Conservation (phyloP, 331 rosid genomes). For the Pyrus hybrid region DNA sequence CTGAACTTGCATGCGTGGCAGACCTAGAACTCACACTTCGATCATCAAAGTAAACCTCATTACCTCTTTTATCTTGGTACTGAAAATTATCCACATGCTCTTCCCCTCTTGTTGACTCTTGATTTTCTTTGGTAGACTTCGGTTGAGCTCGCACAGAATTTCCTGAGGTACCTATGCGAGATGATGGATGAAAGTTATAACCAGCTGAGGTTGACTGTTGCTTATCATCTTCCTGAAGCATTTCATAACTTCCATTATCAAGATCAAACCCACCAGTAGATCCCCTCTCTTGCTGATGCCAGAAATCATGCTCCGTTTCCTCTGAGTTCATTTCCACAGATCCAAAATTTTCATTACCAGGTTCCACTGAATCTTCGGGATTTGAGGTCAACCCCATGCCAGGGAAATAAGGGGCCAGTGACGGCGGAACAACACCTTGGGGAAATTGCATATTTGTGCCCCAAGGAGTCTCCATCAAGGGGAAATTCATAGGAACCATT, state of each 20-base stretch:
- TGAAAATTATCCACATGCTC: constrained; percentile 44
- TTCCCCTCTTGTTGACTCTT: constrained; percentile 39
- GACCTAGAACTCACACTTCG: constrained; percentile 43
- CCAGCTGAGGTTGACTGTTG: constrained; percentile 74
- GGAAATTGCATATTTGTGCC: constrained; percentile 71
- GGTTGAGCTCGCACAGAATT: constrained; percentile 38
- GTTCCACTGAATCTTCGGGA: constrained; percentile 51
- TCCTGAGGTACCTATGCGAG: constrained; percentile 39
- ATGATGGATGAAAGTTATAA: constrained; percentile 38
- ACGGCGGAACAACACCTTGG: constrained; percentile 68
- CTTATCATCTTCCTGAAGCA: constrained; percentile 56
- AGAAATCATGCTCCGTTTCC: constrained; percentile 64
- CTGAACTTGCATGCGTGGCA: constrained; percentile 42
- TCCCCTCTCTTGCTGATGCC: constrained; percentile 85
- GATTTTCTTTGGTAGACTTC: constrained; percentile 52
- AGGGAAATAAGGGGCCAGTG: constrained; percentile 64
- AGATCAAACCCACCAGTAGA: constrained; percentile 57
- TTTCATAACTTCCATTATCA: constrained; percentile 67
- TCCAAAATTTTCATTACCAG: constrained; percentile 53
- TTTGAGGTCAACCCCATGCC: constrained; percentile 50
- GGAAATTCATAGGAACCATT: constrained; percentile 48
- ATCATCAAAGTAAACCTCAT: constrained; percentile 64
- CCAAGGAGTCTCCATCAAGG: constrained; percentile 81
- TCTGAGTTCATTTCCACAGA: constrained; percentile 43
- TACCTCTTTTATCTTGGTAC: constrained; percentile 60